These are phyloP conservation scores for Syzygium aromaticum DNA, from an alignment of 345 rosid species.

Conservation along the genomic window DNA sequence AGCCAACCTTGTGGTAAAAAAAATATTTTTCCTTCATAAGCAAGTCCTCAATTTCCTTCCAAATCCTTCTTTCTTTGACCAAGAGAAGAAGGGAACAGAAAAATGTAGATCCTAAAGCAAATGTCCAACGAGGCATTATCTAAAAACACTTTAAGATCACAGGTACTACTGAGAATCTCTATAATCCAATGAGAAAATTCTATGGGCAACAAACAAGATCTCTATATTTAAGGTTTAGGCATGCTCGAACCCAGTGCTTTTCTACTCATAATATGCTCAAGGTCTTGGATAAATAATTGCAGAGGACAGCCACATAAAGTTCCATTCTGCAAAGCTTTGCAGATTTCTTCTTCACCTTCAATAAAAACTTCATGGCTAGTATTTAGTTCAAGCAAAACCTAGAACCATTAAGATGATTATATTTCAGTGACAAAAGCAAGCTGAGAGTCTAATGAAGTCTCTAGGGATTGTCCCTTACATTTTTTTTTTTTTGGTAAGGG, in stretches of 20 bases:
- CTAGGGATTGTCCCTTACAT: not conserved
- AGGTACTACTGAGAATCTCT: not conserved
- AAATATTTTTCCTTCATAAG: not conserved
- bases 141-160: not conserved
- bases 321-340: not conserved
- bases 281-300: not conserved
- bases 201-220: not conserved
- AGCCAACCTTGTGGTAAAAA: not conserved
- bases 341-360: not conserved
- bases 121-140: not conserved
- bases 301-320: not conserved
- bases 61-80: not conserved
- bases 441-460: not conserved
- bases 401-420: not conserved
- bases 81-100: not conserved
- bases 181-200: not conserved
- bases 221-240: not conserved
- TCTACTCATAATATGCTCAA: not conserved
- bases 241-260: not conserved
- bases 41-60: not conserved
- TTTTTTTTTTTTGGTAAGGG: too few species aligned
- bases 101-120: not conserved
- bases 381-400: not conserved
- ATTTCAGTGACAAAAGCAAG: not conserved
- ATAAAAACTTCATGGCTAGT: not conserved